Conservation (phyloP, 163 green algal genomes). For the Scenedesmus sp. region DNA sequence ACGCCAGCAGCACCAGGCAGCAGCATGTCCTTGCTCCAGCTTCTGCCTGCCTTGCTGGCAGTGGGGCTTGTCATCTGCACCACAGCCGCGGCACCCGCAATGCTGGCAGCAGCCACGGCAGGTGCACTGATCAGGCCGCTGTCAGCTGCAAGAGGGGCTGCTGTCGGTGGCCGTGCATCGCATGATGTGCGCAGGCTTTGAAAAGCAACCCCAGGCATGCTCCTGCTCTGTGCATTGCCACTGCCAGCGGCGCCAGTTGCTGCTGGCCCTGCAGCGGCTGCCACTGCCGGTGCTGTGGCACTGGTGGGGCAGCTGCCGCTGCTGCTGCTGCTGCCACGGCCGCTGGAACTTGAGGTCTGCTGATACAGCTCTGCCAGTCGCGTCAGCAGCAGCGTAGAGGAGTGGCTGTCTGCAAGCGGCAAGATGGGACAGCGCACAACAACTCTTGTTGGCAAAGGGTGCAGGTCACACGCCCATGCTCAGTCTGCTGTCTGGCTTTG, state of each 20-base stretch:
- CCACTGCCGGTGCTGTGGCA: too few relatives aligned
- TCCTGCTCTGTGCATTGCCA: neutral
- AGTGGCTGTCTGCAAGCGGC: slow-evolving; percentile 35
- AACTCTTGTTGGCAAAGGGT: neutral
- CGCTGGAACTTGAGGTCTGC: neutral
- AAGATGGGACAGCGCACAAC: neutral
- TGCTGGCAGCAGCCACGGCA: neutral
- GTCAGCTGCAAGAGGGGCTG: neutral
- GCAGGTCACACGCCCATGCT: neutral
- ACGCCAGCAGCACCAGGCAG: neutral
- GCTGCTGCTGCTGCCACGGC: neutral
- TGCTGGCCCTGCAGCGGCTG: neutral
- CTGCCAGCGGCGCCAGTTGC: neutral
- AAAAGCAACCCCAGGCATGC: neutral
- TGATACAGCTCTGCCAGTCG: slow-evolving; percentile 36
- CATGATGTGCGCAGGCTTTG: neutral
- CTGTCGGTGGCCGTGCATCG: neutral
- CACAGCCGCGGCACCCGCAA: neutral
- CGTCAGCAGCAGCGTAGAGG: slow-evolving; percentile 38
- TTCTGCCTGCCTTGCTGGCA: neutral
- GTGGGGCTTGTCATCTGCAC: neutral
- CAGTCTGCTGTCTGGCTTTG: neutral
- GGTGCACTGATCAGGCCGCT: neutral
- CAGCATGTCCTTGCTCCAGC: slow-evolving; percentile 2
- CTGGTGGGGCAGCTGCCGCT: neutral